Evolutionary conservation across 257 asterid species (phyloP), one percentile per base, ranked within the genome.

Genomic region (Catharanthus roseus): DNA sequence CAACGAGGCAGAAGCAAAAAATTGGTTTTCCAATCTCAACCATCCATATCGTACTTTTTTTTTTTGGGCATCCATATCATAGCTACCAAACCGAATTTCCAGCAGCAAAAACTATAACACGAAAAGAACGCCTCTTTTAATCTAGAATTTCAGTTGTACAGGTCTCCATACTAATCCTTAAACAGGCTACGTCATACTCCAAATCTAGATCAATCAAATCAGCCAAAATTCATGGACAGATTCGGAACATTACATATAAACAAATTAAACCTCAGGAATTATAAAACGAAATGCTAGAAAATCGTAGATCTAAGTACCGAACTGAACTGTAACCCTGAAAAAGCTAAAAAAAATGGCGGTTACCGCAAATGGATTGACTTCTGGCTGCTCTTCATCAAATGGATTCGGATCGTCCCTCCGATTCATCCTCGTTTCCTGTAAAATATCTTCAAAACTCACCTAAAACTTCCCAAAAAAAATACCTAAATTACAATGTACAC

Each of bases 311-410:
- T 51, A 56, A 63, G 34, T 39, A 13, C 29, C 44, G 6, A 15
- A 29, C 67, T 45, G 24, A 23, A 21, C 13, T 15, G 16, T 3
- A 33, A 58, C 66, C n/a, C 36, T 38, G 3, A 38, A 62, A 73
- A 77, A 61, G 54, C 33, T 80, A 58, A 39, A 33, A n/a, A 74
- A 72, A 55, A 31, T 38, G 33, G 76, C 80, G 63, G 77, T 86
- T 91, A 95, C 99, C 96, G 97, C 81, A 81, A 95, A 95, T 42
- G 99, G 99, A 85, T 95, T 95, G 89, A 95, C 97, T 86, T 89
- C 99, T 19, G 80, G 97, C 64, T 89, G 93, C 72, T 79, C 98
- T 80, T 91, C 99, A 77, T 86, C 97, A 77, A 95, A 91, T 9
- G 99, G 97, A 80, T 95, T 95, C n/a, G 91, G 93, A 78, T 95